Conservation (phyloP, 169 alveolate species). For the Plasmodium malariae region DNA sequence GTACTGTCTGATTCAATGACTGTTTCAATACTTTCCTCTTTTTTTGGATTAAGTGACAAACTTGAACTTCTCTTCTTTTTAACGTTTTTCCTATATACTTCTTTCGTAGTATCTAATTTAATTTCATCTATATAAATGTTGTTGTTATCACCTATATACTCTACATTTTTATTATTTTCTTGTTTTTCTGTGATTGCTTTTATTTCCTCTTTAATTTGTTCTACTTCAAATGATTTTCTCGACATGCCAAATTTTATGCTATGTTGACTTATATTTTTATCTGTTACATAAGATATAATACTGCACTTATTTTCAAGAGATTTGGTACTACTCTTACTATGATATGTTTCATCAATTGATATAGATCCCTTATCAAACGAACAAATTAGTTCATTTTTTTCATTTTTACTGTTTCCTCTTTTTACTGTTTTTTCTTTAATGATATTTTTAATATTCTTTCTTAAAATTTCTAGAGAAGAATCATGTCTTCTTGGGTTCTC, state of each 20-base stretch:
- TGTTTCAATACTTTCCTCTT: neutral
- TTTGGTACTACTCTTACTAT: neutral
- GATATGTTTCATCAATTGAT: neutral
- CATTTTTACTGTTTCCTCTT: neutral
- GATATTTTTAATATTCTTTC: slow-evolving; percentile 44
- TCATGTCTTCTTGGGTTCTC: slow-evolving; percentile 62
- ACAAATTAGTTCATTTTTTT: neutral
- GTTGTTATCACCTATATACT: neutral
- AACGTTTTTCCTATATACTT: neutral
- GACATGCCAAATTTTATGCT: neutral
- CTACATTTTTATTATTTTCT: slow-evolving; percentile 1
- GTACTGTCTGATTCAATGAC: neutral
- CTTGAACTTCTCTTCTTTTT: neutral
- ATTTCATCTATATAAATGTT: neutral
- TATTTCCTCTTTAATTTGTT: slow-evolving; percentile 9
- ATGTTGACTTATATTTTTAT: slow-evolving; percentile 1
- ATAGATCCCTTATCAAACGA: neutral
- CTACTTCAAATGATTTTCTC: neutral
- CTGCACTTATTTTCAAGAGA: slow-evolving; percentile 7
- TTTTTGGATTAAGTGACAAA: neutral
- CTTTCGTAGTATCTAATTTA: neutral
- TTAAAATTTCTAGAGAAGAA: slow-evolving; percentile 56
- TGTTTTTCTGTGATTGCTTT: neutral
- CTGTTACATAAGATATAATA: neutral
- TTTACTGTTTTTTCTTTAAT: slow-evolving; percentile 25